Evolutionary conservation across 805 yeast genomes (phyloP), one percentile per base, ranked within the genome.

Genomic region (Kockiozyma suomiensis): DNA sequence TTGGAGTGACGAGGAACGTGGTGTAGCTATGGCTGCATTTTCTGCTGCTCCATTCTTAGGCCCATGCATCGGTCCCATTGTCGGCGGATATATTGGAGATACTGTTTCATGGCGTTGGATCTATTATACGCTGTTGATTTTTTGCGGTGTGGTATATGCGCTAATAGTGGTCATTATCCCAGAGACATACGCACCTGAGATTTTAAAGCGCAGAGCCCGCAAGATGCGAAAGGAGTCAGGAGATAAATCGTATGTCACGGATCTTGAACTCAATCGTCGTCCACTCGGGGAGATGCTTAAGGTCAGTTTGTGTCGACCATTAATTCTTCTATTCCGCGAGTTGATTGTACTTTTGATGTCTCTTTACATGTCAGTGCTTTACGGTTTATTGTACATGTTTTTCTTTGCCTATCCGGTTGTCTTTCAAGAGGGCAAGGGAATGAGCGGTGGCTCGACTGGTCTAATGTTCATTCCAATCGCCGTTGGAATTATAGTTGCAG

Each of bases 261-360:
- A 78, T 40, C 91, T 87, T 72, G 97, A 92, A 73, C 88, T 93
- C 13, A 83, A 81, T 64, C 91, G 93, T 41, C 75, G 86, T 70
- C 75, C 87, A 1, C 72, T 89, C 51, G 78, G 76, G 46, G 93
- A 90, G 70, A 75, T 89, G 73, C 69, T 89, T 62, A 79, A 82
- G 68, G 82, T 86, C 28, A 85, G 90, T 73, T 77, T 91, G 55
- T 74, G 82, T 63, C 81, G 96, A 70, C 97, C 97, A 1, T 74
- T 90, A 61, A 83, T 82, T 70, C 88, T 90, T 70, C 84, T 84
- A 8, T 68, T 70, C 46, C 69, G 70, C 41, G 81, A 78, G 69
- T 71, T 73, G 43, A 76, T 79, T 54, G 78, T 78, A 23, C 72
- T 85, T 45, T 77, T 80, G 30, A 74, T 85, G 56, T 85, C 87